Evolutionary conservation across 495 filamentous ascomycete genomes (phyloP).

Genomic region (Talaromyces ruber): DNA sequence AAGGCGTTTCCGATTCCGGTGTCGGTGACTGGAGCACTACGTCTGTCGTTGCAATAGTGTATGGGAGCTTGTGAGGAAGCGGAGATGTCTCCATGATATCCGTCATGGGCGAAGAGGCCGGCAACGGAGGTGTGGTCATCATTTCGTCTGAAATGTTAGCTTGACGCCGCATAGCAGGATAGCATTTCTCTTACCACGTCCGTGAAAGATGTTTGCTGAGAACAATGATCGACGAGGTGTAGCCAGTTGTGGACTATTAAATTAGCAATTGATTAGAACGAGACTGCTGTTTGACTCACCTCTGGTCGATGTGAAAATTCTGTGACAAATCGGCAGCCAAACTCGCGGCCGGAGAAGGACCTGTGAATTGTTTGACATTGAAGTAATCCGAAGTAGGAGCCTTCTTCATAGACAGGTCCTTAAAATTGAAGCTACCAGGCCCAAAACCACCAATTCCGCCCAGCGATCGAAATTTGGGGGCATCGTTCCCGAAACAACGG

Average conservation of each 20-base stretch:
- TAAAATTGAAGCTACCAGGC: constrained; percentile 61
- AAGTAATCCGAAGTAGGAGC: constrained; percentile 62
- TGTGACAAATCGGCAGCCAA: constrained; percentile 90
- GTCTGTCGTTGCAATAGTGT: constrained; percentile 37
- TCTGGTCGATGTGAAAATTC: constrained; percentile 91
- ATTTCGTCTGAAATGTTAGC: constrained; percentile 39
- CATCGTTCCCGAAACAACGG: constrained; percentile 46
- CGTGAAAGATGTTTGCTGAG: constrained; percentile 64
- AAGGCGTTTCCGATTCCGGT: constrained; percentile 32
- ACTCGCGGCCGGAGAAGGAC: constrained; percentile 84
- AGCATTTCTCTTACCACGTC: constrained; percentile 54
- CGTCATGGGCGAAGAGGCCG: constrained; percentile 71
- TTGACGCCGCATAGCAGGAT: not conserved
- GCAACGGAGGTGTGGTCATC: constrained; percentile 76
- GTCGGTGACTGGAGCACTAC: constrained; percentile 62
- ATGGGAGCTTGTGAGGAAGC: constrained; percentile 79
- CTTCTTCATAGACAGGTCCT: constrained; percentile 63
- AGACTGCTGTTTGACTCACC: constrained; percentile 35
- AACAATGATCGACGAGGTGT: constrained; percentile 93
- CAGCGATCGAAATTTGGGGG: constrained; percentile 41
- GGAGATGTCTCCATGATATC: constrained; percentile 95
- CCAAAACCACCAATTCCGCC: constrained; percentile 46
- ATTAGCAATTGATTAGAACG: not conserved
- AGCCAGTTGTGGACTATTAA: constrained; percentile 71
- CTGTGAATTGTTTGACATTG: constrained; percentile 59